These are phyloP conservation scores for Rhizopus sp. DNA, from an alignment of 371 early-diverging fungal species.

Conservation along the genomic window DNA sequence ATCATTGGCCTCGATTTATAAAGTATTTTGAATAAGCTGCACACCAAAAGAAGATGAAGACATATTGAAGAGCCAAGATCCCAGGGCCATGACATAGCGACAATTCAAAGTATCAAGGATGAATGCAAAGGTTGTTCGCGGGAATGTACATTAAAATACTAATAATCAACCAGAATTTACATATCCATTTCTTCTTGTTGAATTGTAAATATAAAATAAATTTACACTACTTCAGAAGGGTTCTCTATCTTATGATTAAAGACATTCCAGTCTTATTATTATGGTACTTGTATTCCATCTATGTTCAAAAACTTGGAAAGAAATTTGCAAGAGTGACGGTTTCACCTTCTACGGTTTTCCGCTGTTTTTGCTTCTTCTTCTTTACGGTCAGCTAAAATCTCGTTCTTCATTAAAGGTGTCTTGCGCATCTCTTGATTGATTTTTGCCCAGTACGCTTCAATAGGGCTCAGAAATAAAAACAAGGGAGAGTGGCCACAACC, in stretches of 20 bases:
- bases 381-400: slow-evolving; percentile 19
- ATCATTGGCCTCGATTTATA: slow-evolving; percentile 16
- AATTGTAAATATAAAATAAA: too few relatives aligned
- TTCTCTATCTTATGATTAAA: too few relatives aligned
- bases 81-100: slow-evolving; percentile 9
- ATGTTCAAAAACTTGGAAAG: not conserved
- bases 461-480: not conserved
- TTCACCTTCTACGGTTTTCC: slow-evolving; percentile 21
- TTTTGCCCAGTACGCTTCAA: slow-evolving; percentile 9
- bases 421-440: slow-evolving; percentile 4
- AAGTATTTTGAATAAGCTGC: slow-evolving; percentile 16
- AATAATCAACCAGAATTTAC: not conserved
- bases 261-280: too few relatives aligned
- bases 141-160: slow-evolving; percentile 7
- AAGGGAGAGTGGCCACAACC: too few relatives aligned
- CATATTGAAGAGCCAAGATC: slow-evolving; percentile 6
- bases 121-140: slow-evolving; percentile 8
- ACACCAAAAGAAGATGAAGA: slow-evolving; percentile 12
- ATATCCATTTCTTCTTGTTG: too few relatives aligned
- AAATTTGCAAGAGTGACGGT: slow-evolving; percentile 12
- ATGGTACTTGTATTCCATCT: too few relatives aligned
- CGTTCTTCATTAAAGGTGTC: slow-evolving; percentile 5
- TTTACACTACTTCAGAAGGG: too few relatives aligned
- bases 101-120: slow-evolving; percentile 14
- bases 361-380: slow-evolving; percentile 19